These are phyloP conservation scores for Hyphopichia fennica DNA, from an alignment of 1,139 yeast genomes.

Conservation along the genomic window DNA sequence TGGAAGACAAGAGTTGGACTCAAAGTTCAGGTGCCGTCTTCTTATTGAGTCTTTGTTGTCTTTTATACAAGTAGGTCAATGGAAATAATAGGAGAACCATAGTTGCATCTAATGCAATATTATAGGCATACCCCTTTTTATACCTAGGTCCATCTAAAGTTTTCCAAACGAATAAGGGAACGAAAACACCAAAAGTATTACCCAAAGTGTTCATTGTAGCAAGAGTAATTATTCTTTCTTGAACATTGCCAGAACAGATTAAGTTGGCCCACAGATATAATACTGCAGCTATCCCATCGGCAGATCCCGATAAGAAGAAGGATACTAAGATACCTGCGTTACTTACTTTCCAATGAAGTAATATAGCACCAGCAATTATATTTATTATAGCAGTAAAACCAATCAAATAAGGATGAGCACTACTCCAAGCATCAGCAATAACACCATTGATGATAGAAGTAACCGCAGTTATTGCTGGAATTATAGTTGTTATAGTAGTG, in stretches of 20 bases:
- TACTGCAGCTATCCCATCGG: constrained; percentile 34
- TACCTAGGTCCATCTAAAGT: constrained; percentile 19
- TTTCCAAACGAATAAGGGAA: constrained; percentile 22
- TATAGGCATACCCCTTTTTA: constrained; percentile 16
- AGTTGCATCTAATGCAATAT: constrained; percentile 14
- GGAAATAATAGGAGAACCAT: constrained; percentile 15
- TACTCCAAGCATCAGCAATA: constrained; percentile 16
- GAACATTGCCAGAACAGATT: constrained; percentile 14
- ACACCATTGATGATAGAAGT: constrained; percentile 19
- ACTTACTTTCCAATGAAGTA: constrained; percentile 48
- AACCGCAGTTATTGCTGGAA: constrained; percentile 21
- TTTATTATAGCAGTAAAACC: constrained; percentile 28
- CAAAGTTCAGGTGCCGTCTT: too few species aligned
- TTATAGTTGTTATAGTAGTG: constrained; percentile 21
- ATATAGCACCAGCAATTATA: constrained; percentile 39
- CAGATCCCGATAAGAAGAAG: constrained; percentile 42
- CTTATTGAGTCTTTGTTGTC: not conserved
- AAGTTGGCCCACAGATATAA: constrained; percentile 19
- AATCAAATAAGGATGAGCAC: constrained; percentile 9
- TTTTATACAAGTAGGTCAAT: constrained; percentile 3
- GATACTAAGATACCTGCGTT: constrained; percentile 49
- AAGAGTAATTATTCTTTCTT: constrained; percentile 14
- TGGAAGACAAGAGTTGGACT: too few species aligned
- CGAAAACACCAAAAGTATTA: constrained; percentile 17
- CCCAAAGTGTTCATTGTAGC: constrained; percentile 18